Conservation (phyloP, 139 green algal genomes). For the Monoraphidium neglectum region DNA sequence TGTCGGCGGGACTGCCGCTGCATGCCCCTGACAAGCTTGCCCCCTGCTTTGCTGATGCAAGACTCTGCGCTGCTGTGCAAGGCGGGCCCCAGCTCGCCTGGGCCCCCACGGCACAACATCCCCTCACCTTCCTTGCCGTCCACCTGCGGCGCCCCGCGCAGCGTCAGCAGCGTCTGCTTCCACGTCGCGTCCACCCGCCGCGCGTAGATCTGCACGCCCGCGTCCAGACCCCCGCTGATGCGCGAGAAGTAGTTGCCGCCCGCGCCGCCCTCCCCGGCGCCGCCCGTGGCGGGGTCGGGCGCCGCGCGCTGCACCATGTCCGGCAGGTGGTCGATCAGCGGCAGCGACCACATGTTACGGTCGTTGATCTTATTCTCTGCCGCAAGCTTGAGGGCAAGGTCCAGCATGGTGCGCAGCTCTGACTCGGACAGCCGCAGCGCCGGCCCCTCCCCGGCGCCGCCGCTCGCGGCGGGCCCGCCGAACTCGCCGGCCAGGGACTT, state of each 20-base stretch:
- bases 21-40: too few species aligned
- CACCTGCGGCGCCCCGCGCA: constrained; percentile 41
- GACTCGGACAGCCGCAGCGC: constrained; percentile 2
- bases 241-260: constrained; percentile 82
- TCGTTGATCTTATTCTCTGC: constrained; percentile 73
- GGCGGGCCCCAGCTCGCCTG: too few species aligned
- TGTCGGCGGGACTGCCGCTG: too few species aligned
- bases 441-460: not conserved
- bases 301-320: constrained; percentile 57
- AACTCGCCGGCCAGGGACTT: constrained; percentile 26
- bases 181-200: constrained; percentile 86
- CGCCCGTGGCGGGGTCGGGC: not conserved
- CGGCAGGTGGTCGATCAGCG: constrained; percentile 86
- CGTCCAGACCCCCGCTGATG: constrained; percentile 84
- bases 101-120: not conserved
- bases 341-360: constrained; percentile 84
- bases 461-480: not conserved
- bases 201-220: constrained; percentile 92
- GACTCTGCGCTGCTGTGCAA: too few species aligned
- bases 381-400: constrained; percentile 85
- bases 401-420: constrained; percentile 45
- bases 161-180: constrained; percentile 76
- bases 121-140: not conserved
- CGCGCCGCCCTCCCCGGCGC: not conserved
- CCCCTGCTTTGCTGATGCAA: constrained; percentile 43